Evolutionary conservation across 192 early-diverging fungal species (phyloP), one percentile per base, ranked within the genome.

Genomic region (Helicostylum pulchrum): DNA sequence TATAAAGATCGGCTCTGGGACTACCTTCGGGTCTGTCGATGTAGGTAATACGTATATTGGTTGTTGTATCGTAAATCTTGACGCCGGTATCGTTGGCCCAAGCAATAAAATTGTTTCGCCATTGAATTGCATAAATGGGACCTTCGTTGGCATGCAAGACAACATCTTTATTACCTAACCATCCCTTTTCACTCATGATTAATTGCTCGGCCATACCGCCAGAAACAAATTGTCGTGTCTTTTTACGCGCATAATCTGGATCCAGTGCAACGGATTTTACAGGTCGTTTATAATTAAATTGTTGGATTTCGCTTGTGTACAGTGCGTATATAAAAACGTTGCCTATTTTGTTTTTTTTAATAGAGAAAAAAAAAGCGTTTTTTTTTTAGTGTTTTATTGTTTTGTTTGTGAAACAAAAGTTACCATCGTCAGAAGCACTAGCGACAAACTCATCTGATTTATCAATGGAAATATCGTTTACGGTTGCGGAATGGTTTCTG

Each of bases 51-150:
- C 90, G 86, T 50, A 83, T 78, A 20, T 84, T 81, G 19, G 78
- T 77, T 1, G 69, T 66, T 0, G 85, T 84, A 68, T 96, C 92
- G 64, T 96, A 96, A 11, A 99, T 81, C 62, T 90, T 85, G 12
- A 91, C 88, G 23, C 92, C 93, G 57, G 87, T 81, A 63, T 98
- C 95, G 70, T 93, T 94, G 1, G 95, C 92, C 94, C 95, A 99
- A 0, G 94, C 96, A 68, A 98, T 91, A 64, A 90, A 83, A 23
- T 81, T 84, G 5, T 76, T 84, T 34, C 86, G 74, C 97, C 97
- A 99, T 67, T 87, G 83, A 45, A 95, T 85, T 12, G 85, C 80
- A 70, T 88, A 91, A 43, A 99, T 90, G 3, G 91, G 89, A 0
- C 97, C 97, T 49, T 95, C 90, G 43, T 94, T 94, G 5, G 89